Evolutionary conservation across 805 yeast species (phyloP), one percentile per base, ranked within the genome.

Genomic region (Saccharomycopsis synnaedendra): DNA sequence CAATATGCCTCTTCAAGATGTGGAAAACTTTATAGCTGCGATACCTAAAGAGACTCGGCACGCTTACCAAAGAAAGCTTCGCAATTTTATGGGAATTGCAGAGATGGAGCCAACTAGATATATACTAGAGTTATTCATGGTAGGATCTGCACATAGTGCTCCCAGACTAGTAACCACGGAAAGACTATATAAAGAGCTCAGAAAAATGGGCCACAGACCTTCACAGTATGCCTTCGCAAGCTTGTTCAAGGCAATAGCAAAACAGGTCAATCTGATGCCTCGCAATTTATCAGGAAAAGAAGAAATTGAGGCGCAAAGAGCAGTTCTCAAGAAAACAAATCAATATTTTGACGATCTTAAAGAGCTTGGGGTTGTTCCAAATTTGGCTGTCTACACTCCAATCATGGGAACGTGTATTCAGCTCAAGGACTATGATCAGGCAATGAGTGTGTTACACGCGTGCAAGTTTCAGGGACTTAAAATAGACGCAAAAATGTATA

Each of bases 381-480:
- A 72, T 10, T 59, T 67, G 4, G 57, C 60, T 3, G 64, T 80
- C 1, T 79, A 78, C 54, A 71, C 82, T 3, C 75, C 76, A 39
- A 69, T 82, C 5, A 58, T 85, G 39, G 79, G 80, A 51, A 69
- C 85, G 29, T 76, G 82, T 57, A 76, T 79, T 5, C 69, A 75
- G 46, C 58, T 70, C 45, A 65, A 59, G 49, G 74, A 75, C 47
- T 76, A 70, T 51, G 61, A 67, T 11, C 78, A 82, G 52, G 95
- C 95, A 0, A 73, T 75, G 48, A 78, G 78, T 41, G 67, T 85
- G 2, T 93, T 93, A 63, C 87, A 82, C 54, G 77, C 86, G 52
- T 79, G 93, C 88, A 90, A 87, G 59, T 90, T 85, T 1, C 58
- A 68, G 4, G 66, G 68, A 31, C 77, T 88, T 10, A 72, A 76